Evolutionary conservation across 768 basidiomycete species (phyloP), one percentile per base, ranked within the genome.

Genomic region (Rhizopogon sp.): DNA sequence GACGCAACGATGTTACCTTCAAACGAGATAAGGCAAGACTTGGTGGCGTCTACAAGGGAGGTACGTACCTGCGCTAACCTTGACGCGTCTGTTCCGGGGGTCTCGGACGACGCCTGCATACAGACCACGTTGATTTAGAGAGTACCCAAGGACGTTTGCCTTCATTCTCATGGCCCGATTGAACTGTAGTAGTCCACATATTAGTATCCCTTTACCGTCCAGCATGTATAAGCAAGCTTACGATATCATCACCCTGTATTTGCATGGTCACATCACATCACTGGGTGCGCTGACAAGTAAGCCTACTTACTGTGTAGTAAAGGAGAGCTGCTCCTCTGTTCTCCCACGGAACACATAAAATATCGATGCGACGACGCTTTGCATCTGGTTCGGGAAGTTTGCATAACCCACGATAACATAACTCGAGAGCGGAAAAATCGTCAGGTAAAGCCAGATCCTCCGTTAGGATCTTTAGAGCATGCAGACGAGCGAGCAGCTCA

Each of bases 111-210:
- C 85, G 0, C 82, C 87, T 6, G 72, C 76, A 61, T 78, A 94
- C 5, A 98, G 70, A 0, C 93, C 94, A 44, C 83, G 80, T 67
- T 98, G 94, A 61, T 98, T 97, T 44, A 98, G 76, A 11, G 88
- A 88, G 69, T 85, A 93, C 0, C 92, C 91, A 66, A 87, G 78
- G 45, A 78, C 82, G 59, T 81, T 82, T 3, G 95, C 95, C 69
- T 93, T 93, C 62, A 87, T 69, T 31, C 94, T 82, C 68, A 98
- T 84, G 5, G 87, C 86, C 7, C 95, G 85, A 69, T 96, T 97
- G 71, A 96, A 96, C 91, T 94, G 61, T 13, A 41, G 25, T 16
- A 49, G 54, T 42, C 33, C 8, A 54, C 31, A 51, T 43, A 42
- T 25, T 9, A 10, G 16, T 11, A 41, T 14, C 31, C 11, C 6